Conservation (phyloP, 2,329 filamentous ascomycete species). For the Bipolaris bicolor region DNA sequence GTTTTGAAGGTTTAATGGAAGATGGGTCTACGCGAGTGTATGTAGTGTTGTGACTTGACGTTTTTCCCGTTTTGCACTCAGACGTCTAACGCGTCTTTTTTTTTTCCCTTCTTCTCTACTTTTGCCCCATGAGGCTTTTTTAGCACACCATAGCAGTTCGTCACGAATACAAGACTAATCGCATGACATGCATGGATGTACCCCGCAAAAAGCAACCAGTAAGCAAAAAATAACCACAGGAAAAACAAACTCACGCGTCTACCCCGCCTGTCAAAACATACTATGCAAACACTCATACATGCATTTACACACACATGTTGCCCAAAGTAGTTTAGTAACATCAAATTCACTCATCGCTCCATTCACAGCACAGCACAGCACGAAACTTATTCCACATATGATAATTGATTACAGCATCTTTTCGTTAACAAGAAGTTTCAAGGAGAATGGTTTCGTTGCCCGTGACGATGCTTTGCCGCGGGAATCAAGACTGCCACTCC, state of each 20-base stretch:
- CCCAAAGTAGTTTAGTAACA: not conserved
- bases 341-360: not conserved
- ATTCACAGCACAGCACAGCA: not conserved
- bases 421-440: conserved; percentile 45
- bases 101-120: too few relatives aligned
- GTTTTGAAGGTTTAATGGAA: not conserved
- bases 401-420: conserved; percentile 40
- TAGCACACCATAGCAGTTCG: too few relatives aligned
- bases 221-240: not conserved
- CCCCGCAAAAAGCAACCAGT: not conserved
- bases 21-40: too few relatives aligned
- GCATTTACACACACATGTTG: too few relatives aligned
- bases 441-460: conserved; percentile 31
- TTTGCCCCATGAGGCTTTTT: too few relatives aligned
- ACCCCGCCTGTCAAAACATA: not conserved
- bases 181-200: too few relatives aligned
- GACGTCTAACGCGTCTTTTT: too few relatives aligned
- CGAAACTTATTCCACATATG: conserved; percentile 6
- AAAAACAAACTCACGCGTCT: not conserved
- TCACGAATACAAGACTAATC: too few relatives aligned
- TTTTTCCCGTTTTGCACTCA: too few relatives aligned
- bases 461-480: conserved; percentile 20
- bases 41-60: too few relatives aligned
- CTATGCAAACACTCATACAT: not conserved
- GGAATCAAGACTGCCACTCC: conserved; percentile 22